Evolutionary conservation across 257 asterid species (phyloP), one percentile per base, ranked within the genome.

Genomic region (Dorcoceras hygrometricum): DNA sequence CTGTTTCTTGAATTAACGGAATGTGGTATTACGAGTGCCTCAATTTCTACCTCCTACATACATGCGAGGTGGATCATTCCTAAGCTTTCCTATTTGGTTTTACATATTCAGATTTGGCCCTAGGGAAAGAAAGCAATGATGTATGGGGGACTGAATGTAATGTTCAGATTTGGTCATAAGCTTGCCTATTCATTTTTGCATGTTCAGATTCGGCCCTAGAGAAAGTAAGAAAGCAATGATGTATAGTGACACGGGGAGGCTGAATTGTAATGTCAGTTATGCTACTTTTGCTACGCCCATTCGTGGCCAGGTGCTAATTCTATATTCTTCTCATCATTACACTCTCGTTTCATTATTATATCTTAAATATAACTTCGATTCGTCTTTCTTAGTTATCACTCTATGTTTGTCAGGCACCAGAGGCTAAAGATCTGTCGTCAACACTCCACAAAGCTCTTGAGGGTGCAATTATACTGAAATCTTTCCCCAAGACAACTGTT

Each of bases 191-290:
- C 61, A 23, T 65, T 63, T 79, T 74, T 67, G 75, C 26, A 39
- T 48, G 31, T 70, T 54, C 77, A 92, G 98, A 69, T 94, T 86
- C 72, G 97, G 97, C 62, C 97, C 99, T 32, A 85, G 97, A 75
- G 97, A 90, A 75, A 94, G 97, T 79, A 94, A 94, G 84, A 94
- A 94, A 80, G 99, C 99, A 70, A 90, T 90, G 97, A 69, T 79
- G 89, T 94, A 94, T 77, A 88, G 95, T 73, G 91, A 84, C 75
- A 80, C 78, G 2, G 99, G 99, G 59, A 83, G 99, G 66, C 75
- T 93, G 74, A 93, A 93, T 77, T 94, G 97, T 82, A 84, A 85
- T 67, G 85, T 94, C 76, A 86, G 81, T 78, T 94, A 86, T 78
- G 79, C 99, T 20, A 75, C 91, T 62, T 94, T 94, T 79, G 87